A percentile compares a stretch with the other conserved stretches of the same genome.
phyloP scores from a whole-genome alignment of 2,329 filamentous ascomycete genomes.

The Aspergillus tanneri region DNA sequence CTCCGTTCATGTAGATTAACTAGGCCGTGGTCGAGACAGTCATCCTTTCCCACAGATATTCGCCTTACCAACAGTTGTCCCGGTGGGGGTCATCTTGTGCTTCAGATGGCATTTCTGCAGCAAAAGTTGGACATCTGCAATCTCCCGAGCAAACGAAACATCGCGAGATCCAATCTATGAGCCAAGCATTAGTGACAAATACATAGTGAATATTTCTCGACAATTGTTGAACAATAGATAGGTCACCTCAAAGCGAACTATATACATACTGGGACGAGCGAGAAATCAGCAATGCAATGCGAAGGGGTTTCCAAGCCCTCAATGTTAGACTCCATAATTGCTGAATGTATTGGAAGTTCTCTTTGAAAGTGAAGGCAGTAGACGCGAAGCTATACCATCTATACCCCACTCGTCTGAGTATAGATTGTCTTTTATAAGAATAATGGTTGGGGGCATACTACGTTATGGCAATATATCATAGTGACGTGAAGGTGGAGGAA shows the following conservation, averaged over 20 bases:
- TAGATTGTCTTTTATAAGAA: background rate
- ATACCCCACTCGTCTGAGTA: background rate
- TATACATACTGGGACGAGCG: conserved; percentile 62
- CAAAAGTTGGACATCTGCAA: conserved; percentile 79
- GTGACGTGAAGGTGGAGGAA: too few species aligned
- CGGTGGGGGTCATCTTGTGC: conserved; percentile 83
- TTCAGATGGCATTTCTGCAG: conserved; percentile 73
- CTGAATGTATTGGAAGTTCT: background rate
- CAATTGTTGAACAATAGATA: too few species aligned
- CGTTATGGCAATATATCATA: background rate
- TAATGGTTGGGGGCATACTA: background rate
- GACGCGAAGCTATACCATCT: too few species aligned
- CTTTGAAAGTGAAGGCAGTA: background rate
- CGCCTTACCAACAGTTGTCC: conserved; percentile 81
- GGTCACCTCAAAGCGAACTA: too few species aligned
- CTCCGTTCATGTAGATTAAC: conserved; percentile 22
- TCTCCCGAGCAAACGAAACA: conserved; percentile 71
- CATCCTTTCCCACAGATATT: too few species aligned
- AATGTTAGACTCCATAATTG: conserved; percentile 15
- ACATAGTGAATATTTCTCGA: too few species aligned
- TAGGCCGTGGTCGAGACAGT: too few species aligned
- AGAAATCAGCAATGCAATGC: conserved; percentile 80
- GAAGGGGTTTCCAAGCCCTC: conserved; percentile 56
- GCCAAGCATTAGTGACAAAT: too few species aligned
- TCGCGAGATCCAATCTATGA: conserved; percentile 66